A percentile compares a stretch with the other conserved stretches of the same genome.
These are phyloP conservation scores for Penicillium ochrochloron DNA, from an alignment of 495 filamentous ascomycete species.

Conservation along the genomic window DNA sequence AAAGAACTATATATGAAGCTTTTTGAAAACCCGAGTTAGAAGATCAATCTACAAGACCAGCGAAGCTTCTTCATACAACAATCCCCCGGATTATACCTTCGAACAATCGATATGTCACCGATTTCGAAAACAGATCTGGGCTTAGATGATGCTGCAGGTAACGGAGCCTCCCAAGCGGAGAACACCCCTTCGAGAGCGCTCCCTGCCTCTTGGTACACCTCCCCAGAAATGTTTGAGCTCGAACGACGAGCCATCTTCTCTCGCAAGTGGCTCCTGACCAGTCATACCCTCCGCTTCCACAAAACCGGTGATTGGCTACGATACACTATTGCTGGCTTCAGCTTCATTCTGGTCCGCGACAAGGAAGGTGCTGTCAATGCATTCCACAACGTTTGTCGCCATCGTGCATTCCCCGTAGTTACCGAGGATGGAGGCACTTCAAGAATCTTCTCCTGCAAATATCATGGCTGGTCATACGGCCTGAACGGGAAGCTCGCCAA, in stretches of 20 bases:
- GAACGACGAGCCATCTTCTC: constrained; percentile 60
- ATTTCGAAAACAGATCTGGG: constrained; percentile 34
- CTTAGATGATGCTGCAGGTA: constrained; percentile 18
- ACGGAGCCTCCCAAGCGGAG: constrained; percentile 1
- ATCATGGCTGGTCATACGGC: constrained; percentile 66
- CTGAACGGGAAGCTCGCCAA: constrained; percentile 63
- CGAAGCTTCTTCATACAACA: not conserved
- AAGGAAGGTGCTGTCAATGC: constrained; percentile 55
- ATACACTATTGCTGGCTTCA: constrained; percentile 52
- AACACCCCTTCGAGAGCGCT: constrained; percentile 39
- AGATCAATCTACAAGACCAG: not conserved
- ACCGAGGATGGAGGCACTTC: constrained; percentile 51
- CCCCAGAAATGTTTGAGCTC: constrained; percentile 54
- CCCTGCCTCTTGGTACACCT: constrained; percentile 56
- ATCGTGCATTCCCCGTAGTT: constrained; percentile 61
- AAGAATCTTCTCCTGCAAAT: constrained; percentile 59
- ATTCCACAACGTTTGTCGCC: constrained; percentile 65
- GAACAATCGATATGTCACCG: constrained; percentile 16
- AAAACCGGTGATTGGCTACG: constrained; percentile 56
- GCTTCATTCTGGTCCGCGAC: constrained; percentile 54
- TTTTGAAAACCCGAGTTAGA: not conserved
- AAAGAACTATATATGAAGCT: constrained; percentile 19
- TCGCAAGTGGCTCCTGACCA: constrained; percentile 57
- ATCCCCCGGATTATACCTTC: not conserved
- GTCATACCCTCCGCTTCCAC: constrained; percentile 49